Percentiles rank a stretch among this genome's conserved stretches.
Conservation (phyloP, 352 stramenopile genomes). For the Globisporangium acanthophoron region DNA sequence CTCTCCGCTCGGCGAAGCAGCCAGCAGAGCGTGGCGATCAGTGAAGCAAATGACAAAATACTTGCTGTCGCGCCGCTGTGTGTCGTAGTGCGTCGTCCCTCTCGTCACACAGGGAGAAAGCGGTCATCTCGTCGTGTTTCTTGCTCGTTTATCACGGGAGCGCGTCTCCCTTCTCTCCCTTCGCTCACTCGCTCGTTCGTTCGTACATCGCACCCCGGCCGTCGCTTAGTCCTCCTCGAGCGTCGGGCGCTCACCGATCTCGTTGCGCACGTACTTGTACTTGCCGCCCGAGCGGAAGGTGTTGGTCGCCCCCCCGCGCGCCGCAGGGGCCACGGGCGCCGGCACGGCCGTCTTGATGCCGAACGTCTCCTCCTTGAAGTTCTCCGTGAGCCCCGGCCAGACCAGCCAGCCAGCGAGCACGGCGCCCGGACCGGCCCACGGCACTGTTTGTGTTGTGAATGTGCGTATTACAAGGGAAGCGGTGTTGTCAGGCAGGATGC, state of each 20-base stretch:
- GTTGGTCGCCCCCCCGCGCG: background rate
- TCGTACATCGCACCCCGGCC: background rate
- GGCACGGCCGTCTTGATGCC: conserved; percentile 36
- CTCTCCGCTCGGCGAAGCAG: background rate
- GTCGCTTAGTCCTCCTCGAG: conserved; percentile 53
- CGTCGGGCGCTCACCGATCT: conserved; percentile 71
- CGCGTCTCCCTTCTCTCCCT: too few relatives aligned
- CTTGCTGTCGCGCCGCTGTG: background rate
- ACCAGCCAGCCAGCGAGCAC: conserved; percentile 59
- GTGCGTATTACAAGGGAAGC: too few relatives aligned
- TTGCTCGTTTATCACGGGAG: background rate
- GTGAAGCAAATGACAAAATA: background rate
- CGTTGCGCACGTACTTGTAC: conserved; percentile 74
- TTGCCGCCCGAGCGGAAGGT: conserved; percentile 55
- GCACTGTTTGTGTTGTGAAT: conserved; percentile 14
- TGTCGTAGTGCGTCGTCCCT: background rate
- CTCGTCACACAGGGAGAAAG: background rate
- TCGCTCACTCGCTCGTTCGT: too few relatives aligned
- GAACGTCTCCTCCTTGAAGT: conserved; percentile 75
- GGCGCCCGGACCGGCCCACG: conserved; percentile 45
- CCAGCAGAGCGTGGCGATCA: background rate
- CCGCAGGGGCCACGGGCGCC: conserved; percentile 11
- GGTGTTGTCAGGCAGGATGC: too few relatives aligned
- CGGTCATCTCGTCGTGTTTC: background rate
- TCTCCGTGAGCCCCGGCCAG: conserved; percentile 60